These are phyloP conservation scores for Macrolepiota fuliginosa DNA, from an alignment of 768 basidiomycete genomes.

Conservation along the genomic window DNA sequence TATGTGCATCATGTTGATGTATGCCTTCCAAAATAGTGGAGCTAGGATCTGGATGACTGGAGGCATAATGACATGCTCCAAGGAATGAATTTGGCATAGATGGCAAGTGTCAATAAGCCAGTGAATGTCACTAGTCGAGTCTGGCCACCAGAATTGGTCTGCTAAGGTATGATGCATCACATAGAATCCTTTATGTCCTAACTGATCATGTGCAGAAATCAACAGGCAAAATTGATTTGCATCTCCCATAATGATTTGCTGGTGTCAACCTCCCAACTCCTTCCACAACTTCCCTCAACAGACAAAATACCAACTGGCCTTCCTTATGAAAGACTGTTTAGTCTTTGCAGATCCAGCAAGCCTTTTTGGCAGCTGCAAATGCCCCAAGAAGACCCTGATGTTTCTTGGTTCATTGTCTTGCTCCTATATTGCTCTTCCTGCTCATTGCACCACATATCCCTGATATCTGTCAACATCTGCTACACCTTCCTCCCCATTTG, in stretches of 20 bases:
- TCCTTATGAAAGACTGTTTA: slow-evolving; percentile 1
- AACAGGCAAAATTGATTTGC: too few relatives aligned
- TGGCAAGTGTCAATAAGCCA: slow-evolving; percentile 27
- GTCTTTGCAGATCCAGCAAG: not conserved
- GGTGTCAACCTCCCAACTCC: slow-evolving; percentile 18
- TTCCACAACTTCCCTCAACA: slow-evolving; percentile 18
- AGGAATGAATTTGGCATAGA: too few relatives aligned
- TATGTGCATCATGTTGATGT: slow-evolving; percentile 43
- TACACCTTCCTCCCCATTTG: not conserved
- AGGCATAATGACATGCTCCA: slow-evolving; percentile 22
- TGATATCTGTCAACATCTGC: too few relatives aligned
- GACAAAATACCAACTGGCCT: slow-evolving; percentile 9
- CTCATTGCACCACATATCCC: too few relatives aligned
- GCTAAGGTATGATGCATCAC: slow-evolving; percentile 14
- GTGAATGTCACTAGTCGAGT: slow-evolving; percentile 19
- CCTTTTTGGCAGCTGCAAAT: not conserved
- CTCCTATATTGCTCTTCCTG: not conserved
- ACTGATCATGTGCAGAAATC: too few relatives aligned
- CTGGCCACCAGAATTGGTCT: slow-evolving; percentile 31
- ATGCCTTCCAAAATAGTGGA: slow-evolving; percentile 29
- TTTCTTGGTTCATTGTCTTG: not conserved
- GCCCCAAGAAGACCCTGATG: slow-evolving; percentile 9
- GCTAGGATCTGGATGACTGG: slow-evolving; percentile 22
- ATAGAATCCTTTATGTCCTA: too few relatives aligned
- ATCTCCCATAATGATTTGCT: too few relatives aligned